Evolutionary conservation across 78 protist species (phyloP).

Genomic region (Mantamonas sphyraenae): DNA sequence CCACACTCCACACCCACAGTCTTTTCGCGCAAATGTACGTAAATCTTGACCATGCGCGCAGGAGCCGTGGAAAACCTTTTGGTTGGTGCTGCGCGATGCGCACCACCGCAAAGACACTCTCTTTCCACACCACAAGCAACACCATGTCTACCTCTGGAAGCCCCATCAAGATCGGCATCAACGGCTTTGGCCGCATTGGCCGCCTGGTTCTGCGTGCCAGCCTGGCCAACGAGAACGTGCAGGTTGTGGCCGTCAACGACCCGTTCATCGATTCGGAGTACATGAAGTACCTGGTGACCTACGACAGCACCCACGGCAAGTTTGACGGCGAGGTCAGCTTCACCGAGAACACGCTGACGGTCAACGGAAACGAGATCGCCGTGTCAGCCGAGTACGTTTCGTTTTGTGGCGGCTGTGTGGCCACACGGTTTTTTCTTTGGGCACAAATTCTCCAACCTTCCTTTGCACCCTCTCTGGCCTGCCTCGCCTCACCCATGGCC

Average conservation of each 20-base stretch:
- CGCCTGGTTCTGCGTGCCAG: conserved; percentile 89
- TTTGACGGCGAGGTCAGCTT: conserved; percentile 73
- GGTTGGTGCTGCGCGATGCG: too few species aligned
- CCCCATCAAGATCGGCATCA: conserved; percentile 38
- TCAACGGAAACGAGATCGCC: conserved; percentile 74
- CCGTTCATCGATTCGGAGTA: conserved; percentile 89
- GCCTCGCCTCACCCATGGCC: too few species aligned
- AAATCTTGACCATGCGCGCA: too few species aligned
- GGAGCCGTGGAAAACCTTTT: too few species aligned
- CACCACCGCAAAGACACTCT: not conserved
- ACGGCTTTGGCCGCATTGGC: conserved; percentile 98
- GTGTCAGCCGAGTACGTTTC: conserved; percentile 46
- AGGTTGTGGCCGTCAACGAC: conserved; percentile 92
- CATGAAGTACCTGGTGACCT: conserved; percentile 81
- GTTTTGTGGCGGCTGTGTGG: too few species aligned
- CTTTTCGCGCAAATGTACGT: too few species aligned
- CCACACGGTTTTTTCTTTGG: too few species aligned
- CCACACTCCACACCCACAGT: too few species aligned
- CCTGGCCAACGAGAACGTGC: conserved; percentile 11
- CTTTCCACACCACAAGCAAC: not conserved
- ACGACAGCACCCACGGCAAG: conserved; percentile 94
- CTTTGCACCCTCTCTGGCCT: too few species aligned
- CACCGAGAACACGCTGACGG: conserved; percentile 54
- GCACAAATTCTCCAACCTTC: too few species aligned
- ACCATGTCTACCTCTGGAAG: not conserved